Conservation (phyloP, 73 alveolate species). For the Paramecium tetraurelia region DNA sequence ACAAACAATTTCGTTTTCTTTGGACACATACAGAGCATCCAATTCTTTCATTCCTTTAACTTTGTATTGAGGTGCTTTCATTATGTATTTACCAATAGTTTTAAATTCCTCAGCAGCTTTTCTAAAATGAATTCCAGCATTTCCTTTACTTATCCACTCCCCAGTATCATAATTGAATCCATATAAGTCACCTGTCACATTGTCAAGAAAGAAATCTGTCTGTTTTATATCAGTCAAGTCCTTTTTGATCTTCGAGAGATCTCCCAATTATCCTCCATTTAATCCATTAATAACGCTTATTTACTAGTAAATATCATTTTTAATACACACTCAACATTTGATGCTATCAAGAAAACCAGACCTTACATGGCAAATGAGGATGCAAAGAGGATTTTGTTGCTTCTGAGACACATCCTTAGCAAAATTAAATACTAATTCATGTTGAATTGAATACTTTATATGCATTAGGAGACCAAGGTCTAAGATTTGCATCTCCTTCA, state of each 20-base stretch:
- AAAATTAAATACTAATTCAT: conserved; percentile 6
- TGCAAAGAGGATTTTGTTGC: conserved; percentile 38
- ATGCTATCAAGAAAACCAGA: conserved; percentile 51
- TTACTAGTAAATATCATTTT: neutral
- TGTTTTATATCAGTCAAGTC: conserved; percentile 60
- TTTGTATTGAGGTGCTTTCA: conserved; percentile 43
- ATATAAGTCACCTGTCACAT: conserved; percentile 90
- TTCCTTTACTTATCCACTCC: conserved; percentile 90
- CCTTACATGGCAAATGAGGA: conserved; percentile 59
- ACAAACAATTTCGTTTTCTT: conserved; percentile 34
- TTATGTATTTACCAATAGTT: conserved; percentile 49
- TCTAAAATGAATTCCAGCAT: conserved; percentile 89
- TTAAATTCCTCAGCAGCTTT: conserved; percentile 62
- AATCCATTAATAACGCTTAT: conserved; percentile 31
- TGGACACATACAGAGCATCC: conserved; percentile 9
- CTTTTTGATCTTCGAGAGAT: conserved; percentile 14
- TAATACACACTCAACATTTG: conserved; percentile 55
- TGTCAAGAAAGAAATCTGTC: conserved; percentile 85
- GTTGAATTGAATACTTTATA: conserved; percentile 40
- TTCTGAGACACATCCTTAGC: conserved; percentile 56
- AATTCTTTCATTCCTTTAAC: conserved; percentile 9
- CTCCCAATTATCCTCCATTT: conserved; percentile 70
- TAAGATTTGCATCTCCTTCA: conserved; percentile 82
- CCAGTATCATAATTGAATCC: conserved; percentile 74
- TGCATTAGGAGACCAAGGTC: conserved; percentile 90